These are phyloP conservation scores for Xylariaceae sp. DNA, from an alignment of 2,329 filamentous ascomycete genomes.

Conservation along the genomic window DNA sequence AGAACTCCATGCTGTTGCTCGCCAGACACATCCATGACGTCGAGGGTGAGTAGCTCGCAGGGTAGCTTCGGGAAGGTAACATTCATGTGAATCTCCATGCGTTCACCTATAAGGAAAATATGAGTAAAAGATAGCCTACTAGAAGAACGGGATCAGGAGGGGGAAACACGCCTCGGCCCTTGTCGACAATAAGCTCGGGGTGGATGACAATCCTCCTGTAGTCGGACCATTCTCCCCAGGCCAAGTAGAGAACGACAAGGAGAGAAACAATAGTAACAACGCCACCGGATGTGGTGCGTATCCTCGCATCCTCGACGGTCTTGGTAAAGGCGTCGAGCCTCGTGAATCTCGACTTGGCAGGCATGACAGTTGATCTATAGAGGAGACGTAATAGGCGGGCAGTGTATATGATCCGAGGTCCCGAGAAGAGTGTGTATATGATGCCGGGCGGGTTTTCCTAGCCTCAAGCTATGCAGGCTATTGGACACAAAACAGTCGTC, in stretches of 20 bases:
- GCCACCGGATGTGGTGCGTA: slow-evolving; percentile 94
- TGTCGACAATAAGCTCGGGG: slow-evolving; percentile 94
- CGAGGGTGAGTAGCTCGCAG: slow-evolving; percentile 92
- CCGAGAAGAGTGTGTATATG: slow-evolving; percentile 1
- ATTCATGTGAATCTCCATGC: slow-evolving; percentile 99
- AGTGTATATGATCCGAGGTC: neutral
- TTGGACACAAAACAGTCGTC: too few species aligned
- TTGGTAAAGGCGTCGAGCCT: slow-evolving; percentile 99
- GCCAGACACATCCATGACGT: slow-evolving; percentile 98
- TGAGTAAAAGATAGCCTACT: slow-evolving; percentile 28
- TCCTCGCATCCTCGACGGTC: slow-evolving; percentile 95
- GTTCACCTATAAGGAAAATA: slow-evolving; percentile 66
- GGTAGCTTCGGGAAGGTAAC: slow-evolving; percentile 93
- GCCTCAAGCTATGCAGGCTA: too few species aligned
- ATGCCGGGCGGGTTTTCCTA: too few species aligned
- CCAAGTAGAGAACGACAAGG: slow-evolving; percentile 83
- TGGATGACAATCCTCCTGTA: slow-evolving; percentile 86
- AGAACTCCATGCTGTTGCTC: slow-evolving; percentile 95
- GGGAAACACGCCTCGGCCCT: slow-evolving; percentile 76
- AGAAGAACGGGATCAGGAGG: neutral
- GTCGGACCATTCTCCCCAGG: slow-evolving; percentile 95
- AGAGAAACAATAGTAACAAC: slow-evolving; percentile 92
- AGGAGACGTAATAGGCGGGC: slow-evolving; percentile 4
- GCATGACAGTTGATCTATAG: slow-evolving; percentile 59
- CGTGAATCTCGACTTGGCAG: slow-evolving; percentile 90